Evolutionary conservation across 305 asterid genomes (phyloP).

Genomic region (Solanum aculeatissimum): DNA sequence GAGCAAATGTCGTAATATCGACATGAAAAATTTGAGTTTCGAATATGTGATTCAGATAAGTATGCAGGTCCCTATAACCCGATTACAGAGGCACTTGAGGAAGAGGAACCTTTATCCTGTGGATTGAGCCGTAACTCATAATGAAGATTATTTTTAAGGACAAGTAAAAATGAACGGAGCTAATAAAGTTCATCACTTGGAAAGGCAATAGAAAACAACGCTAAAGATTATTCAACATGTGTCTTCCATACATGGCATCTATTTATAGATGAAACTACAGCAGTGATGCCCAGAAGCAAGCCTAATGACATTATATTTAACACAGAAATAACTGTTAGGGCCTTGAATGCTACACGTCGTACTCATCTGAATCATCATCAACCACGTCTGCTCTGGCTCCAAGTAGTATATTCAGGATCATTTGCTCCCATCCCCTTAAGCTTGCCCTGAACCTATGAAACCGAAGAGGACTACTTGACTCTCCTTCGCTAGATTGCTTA

Average conservation of each 20-base stretch:
- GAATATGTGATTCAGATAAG: background rate
- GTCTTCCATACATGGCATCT: background rate
- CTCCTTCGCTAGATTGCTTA: constrained; percentile 8
- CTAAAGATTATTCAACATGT: background rate
- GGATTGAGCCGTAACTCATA: background rate
- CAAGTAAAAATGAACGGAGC: background rate
- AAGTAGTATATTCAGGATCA: constrained; percentile 29
- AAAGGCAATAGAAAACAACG: background rate
- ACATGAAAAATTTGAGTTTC: no score
- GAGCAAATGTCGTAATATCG: no score
- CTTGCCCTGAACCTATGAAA: constrained; percentile 11
- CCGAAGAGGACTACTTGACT: constrained; percentile 24
- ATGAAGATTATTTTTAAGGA: no score
- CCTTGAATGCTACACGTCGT: constrained; percentile 3
- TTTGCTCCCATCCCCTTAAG: constrained; percentile 51
- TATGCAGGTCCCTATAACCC: background rate
- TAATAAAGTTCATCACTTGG: background rate
- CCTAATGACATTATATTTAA: background rate
- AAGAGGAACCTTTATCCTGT: background rate
- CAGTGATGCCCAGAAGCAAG: background rate
- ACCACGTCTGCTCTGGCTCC: constrained; percentile 26
- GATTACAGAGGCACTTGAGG: background rate
- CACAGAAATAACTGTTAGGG: background rate
- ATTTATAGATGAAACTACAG: background rate
- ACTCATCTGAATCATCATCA: constrained; percentile 33